Evolutionary conservation across 192 early-diverging fungal species (phyloP).

Genomic region (Backusella liffmaniae): DNA sequence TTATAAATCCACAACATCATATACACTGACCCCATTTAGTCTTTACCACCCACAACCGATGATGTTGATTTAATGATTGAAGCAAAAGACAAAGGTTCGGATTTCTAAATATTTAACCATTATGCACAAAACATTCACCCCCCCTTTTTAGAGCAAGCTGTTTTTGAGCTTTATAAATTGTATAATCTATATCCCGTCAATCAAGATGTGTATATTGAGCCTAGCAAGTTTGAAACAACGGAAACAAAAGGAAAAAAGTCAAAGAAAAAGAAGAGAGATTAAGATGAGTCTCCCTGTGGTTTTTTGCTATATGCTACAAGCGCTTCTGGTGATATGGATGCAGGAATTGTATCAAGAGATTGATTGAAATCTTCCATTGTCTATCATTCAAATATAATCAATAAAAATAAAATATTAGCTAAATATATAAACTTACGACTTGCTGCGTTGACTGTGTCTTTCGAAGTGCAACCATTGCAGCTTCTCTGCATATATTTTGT

Average conservation of each 20-base stretch:
- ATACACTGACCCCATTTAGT: slow-evolving; percentile 1
- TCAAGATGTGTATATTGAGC: slow-evolving; percentile 11
- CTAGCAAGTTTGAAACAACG: slow-evolving; percentile 7
- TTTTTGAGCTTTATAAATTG: slow-evolving; percentile 38
- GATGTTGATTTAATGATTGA: slow-evolving; percentile 57
- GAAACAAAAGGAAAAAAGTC: slow-evolving; percentile 25
- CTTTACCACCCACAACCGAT: slow-evolving; percentile 40
- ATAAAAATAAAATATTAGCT: not conserved
- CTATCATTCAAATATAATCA: not conserved
- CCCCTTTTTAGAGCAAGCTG: slow-evolving; percentile 44
- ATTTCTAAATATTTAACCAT: not conserved
- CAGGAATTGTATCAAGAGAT: slow-evolving; percentile 19
- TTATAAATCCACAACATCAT: not conserved
- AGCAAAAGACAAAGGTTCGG: slow-evolving; percentile 50
- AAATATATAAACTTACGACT: slow-evolving; percentile 14
- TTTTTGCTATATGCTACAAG: slow-evolving; percentile 14
- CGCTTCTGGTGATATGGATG: slow-evolving; percentile 10
- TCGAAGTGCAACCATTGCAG: slow-evolving; percentile 46
- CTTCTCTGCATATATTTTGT: slow-evolving; percentile 56
- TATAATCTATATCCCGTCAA: slow-evolving; percentile 36
- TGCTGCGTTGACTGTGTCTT: not conserved
- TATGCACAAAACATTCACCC: not conserved
- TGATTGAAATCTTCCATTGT: slow-evolving; percentile 20
- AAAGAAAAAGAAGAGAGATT: not conserved
- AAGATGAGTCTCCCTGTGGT: not conserved